A percentile compares a stretch with the other conserved stretches of the same genome.
These are phyloP conservation scores for Neophaeococcomyces aloes DNA, from an alignment of 2,329 filamentous ascomycete genomes.

Conservation along the genomic window DNA sequence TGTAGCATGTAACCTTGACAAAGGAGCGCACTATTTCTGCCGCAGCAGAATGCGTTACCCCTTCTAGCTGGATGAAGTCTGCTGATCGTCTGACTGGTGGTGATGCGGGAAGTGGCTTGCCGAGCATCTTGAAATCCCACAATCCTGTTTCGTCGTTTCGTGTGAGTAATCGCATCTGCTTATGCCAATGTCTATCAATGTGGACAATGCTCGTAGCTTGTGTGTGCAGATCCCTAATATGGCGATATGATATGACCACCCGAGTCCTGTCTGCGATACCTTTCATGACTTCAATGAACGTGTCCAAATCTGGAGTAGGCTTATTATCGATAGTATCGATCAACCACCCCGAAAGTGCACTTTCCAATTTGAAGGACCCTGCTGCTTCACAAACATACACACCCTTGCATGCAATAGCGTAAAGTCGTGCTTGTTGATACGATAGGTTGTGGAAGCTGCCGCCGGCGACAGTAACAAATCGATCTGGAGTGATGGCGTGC, in stretches of 20 bases:
- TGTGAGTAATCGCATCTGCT: slow-evolving; percentile 84
- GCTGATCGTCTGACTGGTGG: slow-evolving; percentile 65
- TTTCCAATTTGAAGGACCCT: slow-evolving; percentile 90
- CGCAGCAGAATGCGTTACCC: slow-evolving; percentile 78
- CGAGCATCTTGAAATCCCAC: slow-evolving; percentile 88
- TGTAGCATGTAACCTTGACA: slow-evolving; percentile 80
- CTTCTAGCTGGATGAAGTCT: slow-evolving; percentile 84
- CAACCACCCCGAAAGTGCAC: slow-evolving; percentile 82
- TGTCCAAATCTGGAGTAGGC: slow-evolving; percentile 73
- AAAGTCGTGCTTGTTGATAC: slow-evolving; percentile 93
- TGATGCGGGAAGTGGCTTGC: slow-evolving; percentile 65
- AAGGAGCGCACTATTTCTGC: slow-evolving; percentile 90
- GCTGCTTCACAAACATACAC: slow-evolving; percentile 92
- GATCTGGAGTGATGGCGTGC: slow-evolving; percentile 88
- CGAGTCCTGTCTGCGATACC: slow-evolving; percentile 68
- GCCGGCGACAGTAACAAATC: slow-evolving; percentile 87
- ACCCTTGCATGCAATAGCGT: slow-evolving; percentile 82
- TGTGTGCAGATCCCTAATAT: slow-evolving; percentile 87
- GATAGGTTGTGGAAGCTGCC: slow-evolving; percentile 93
- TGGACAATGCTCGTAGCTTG: slow-evolving; percentile 86
- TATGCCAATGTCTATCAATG: slow-evolving; percentile 90
- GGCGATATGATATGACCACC: slow-evolving; percentile 90
- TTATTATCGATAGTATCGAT: slow-evolving; percentile 87
- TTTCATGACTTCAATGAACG: slow-evolving; percentile 87
- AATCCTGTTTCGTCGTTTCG: slow-evolving; percentile 82